Percentiles rank a stretch among this genome's conserved stretches.
Evolutionary conservation across 1,139 yeast genomes (phyloP).

Genomic region (Geotrichum carabidarum): DNA sequence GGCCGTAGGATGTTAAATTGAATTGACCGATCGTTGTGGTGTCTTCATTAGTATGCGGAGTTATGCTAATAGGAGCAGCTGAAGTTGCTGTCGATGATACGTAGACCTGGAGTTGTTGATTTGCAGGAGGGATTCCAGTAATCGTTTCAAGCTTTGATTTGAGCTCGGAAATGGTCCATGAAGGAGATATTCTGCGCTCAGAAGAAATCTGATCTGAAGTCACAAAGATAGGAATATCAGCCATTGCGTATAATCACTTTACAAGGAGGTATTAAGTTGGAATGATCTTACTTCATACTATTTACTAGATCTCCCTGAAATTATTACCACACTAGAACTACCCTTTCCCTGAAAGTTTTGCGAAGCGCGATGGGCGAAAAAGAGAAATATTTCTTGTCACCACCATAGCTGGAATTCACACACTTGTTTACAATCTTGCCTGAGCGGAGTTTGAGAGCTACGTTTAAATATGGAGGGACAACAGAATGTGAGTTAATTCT

Average conservation of each 20-base stretch:
- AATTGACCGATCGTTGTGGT: constrained; percentile 22
- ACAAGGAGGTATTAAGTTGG: too few relatives aligned
- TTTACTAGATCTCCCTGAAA: neutral
- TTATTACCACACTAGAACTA: neutral
- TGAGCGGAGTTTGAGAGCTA: neutral
- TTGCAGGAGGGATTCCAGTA: constrained; percentile 69
- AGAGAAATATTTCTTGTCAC: neutral
- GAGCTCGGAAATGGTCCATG: constrained; percentile 56
- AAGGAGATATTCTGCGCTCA: constrained; percentile 61
- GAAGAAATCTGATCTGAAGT: constrained; percentile 66
- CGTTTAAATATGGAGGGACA: constrained; percentile 2
- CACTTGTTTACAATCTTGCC: too few relatives aligned
- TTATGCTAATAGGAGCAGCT: constrained; percentile 33
- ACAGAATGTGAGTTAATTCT: neutral
- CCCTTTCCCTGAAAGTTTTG: constrained; percentile 1
- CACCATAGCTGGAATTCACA: neutral
- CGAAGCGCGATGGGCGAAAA: neutral
- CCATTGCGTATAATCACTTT: constrained; percentile 12
- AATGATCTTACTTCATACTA: too few relatives aligned
- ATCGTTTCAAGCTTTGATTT: constrained; percentile 58
- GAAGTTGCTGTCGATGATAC: constrained; percentile 42
- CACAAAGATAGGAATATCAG: constrained; percentile 47
- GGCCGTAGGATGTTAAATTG: constrained; percentile 32
- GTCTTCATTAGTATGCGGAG: constrained; percentile 26
- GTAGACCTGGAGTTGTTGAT: constrained; percentile 53